phyloP scores from a whole-genome alignment of 108 stramenopile genomes.

The Nitzschia palea region DNA sequence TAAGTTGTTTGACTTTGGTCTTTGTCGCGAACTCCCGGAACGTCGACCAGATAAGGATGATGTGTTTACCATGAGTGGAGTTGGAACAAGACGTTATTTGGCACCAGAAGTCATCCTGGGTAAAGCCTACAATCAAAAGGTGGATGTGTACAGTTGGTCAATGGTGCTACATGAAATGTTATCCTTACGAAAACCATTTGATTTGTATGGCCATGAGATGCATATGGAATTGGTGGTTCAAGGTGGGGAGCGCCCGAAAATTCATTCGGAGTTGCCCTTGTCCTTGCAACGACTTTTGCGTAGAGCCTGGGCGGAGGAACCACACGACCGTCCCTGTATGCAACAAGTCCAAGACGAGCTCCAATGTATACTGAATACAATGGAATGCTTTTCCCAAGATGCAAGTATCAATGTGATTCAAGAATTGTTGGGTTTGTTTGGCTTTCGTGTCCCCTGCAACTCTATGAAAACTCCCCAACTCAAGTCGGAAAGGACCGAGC shows the following conservation, averaged over 20 bases:
- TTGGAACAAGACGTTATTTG: constrained; percentile 36
- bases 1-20: constrained; percentile 80
- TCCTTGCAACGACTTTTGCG: constrained; percentile 12
- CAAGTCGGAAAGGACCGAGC: not conserved
- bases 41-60: constrained; percentile 12
- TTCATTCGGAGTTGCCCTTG: constrained; percentile 36
- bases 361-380: not conserved
- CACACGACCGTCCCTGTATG: constrained; percentile 7
- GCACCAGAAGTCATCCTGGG: constrained; percentile 41
- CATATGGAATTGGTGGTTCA: constrained; percentile 27
- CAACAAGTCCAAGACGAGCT: not conserved
- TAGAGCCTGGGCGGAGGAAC: constrained; percentile 14
- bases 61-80: constrained; percentile 50
- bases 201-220: constrained; percentile 13
- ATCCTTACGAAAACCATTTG: constrained; percentile 46
- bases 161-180: constrained; percentile 50
- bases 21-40: constrained; percentile 46
- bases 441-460: too few relatives aligned
- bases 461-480: too few relatives aligned
- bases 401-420: too few relatives aligned
- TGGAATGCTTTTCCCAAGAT: too few relatives aligned
- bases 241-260: constrained; percentile 29
- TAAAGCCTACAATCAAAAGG: constrained; percentile 29
- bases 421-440: too few relatives aligned
- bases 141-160: constrained; percentile 53